Evolutionary conservation across 2,329 filamentous ascomycete species (phyloP), one percentile per base, ranked within the genome.

Genomic region (Curvularia spicifera): DNA sequence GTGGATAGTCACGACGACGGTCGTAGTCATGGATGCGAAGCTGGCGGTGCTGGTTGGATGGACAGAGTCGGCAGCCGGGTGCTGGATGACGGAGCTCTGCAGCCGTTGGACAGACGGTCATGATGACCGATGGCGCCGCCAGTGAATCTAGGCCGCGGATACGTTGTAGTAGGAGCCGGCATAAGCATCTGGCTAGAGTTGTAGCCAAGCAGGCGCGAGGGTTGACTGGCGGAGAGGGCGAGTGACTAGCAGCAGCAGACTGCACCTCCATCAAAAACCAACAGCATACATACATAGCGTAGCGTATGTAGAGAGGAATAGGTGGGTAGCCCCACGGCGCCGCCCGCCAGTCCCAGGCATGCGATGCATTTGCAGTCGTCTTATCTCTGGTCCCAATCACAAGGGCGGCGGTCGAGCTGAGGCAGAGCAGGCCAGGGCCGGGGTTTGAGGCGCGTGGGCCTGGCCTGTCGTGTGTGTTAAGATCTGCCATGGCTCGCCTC

Each of bases 351-450:
- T 26, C 4, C 24, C 24, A 5, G 33, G 35, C 37, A 33, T 13
- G 10, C 10, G 28, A 33, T 33, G 31, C 31, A 33, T 33, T 33
- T 18, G 31, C 54, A 52, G 60, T 49, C 55, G 60, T 60, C 62
- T 63, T 65, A 65, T 65, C 63, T 63, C 49, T 35, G 58, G 48
- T 35, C 45, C 63, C 63, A 65, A 65, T 65, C 12, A 57, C 48
- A 31, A 15, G 22, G 42, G 26, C 18, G 6, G 26, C 50, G 46
- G 48, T n/a, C 18, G 49, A 57, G 55, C 55, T 57, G 51, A 57
- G 57, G 54, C 49, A 50, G 10, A 26, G 43, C 40, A 26, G 49
- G 47, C 45, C 46, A 51, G 55, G 44, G 44, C 48, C 44, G 37
- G 37, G 46, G 48, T 35, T 51, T 37, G 29, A 56, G 46, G 45